A percentile compares a stretch with the other conserved stretches of the same genome.
Evolutionary conservation across 371 early-diverging fungal genomes (phyloP).

Genomic region (Circinella minor): DNA sequence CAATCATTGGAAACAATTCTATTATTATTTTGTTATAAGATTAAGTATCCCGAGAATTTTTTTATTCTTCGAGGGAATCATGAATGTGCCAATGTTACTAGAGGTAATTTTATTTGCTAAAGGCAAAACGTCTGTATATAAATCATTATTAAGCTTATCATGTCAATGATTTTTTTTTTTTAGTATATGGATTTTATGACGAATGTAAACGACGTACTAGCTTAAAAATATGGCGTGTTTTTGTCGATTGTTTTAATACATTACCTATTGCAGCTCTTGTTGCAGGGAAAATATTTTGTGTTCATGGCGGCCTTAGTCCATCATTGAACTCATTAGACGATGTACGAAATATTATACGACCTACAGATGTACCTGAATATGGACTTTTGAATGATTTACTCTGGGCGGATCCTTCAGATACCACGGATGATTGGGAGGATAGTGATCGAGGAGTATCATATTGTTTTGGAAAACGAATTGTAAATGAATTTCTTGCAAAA

Average conservation of each 20-base stretch:
- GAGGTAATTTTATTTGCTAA: slow-evolving; percentile 46
- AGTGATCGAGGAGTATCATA: slow-evolving; percentile 93
- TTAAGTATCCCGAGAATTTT: slow-evolving; percentile 94
- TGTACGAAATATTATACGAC: slow-evolving; percentile 88
- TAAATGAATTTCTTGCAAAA: slow-evolving; percentile 88
- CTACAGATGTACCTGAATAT: slow-evolving; percentile 94
- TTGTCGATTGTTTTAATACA: slow-evolving; percentile 92
- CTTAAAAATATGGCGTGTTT: slow-evolving; percentile 93
- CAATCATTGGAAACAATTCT: slow-evolving; percentile 95
- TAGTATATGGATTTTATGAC: slow-evolving; percentile 98
- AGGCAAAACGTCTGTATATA: not conserved
- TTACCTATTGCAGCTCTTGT: slow-evolving; percentile 95
- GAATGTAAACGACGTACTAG: slow-evolving; percentile 97
- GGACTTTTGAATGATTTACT: slow-evolving; percentile 93
- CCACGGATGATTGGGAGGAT: slow-evolving; percentile 84
- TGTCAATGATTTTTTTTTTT: no score
- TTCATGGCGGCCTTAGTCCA: slow-evolving; percentile 98
- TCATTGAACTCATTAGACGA: slow-evolving; percentile 87
- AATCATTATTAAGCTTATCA: not conserved
- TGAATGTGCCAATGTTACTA: slow-evolving; percentile 94
- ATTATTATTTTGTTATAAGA: slow-evolving; percentile 92
- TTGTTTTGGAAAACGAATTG: slow-evolving; percentile 88
- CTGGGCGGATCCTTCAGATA: slow-evolving; percentile 96
- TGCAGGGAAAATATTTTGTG: slow-evolving; percentile 93
- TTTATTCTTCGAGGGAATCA: slow-evolving; percentile 97